These are phyloP conservation scores for Pseudocercospora ulei DNA, from an alignment of 2,329 filamentous ascomycete genomes.

Conservation along the genomic window DNA sequence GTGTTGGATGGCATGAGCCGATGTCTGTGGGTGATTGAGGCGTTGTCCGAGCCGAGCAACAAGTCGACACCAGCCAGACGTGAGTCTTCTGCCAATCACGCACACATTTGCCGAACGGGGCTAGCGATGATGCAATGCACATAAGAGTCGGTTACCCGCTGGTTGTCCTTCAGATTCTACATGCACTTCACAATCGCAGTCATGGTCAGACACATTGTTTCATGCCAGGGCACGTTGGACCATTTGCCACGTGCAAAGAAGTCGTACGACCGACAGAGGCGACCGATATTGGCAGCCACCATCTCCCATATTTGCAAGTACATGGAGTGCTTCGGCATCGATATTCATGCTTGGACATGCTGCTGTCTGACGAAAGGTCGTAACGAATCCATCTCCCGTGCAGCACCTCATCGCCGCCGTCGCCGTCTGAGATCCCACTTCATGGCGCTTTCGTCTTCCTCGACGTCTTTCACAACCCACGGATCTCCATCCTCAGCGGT, in stretches of 20 bases:
- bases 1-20: conserved; percentile 11
- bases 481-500: conserved; percentile 15
- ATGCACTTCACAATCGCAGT: no score
- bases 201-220: no score
- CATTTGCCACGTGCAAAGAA: not conserved
- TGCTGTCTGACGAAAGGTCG: no score
- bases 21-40: not conserved
- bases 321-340: no score
- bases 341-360: no score
- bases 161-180: no score
- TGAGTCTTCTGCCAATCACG: conserved; percentile 5
- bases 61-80: not conserved
- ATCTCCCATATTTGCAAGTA: no score
- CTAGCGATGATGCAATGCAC: conserved; percentile 6
- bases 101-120: conserved; percentile 2
- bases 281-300: no score
- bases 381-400: no score
- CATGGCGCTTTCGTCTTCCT: conserved; percentile 7
- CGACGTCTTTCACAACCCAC: conserved; percentile 17
- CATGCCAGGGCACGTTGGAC: not conserved
- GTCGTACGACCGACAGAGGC: not conserved
- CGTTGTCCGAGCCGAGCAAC: not conserved
- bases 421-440: conserved; percentile 20
- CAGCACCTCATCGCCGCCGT: conserved; percentile 15
- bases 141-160: no score